Base-by-base conservation (phyloP, 768 basidiomycete genomes). In the Coprinellus aureogranulatus region DNA sequence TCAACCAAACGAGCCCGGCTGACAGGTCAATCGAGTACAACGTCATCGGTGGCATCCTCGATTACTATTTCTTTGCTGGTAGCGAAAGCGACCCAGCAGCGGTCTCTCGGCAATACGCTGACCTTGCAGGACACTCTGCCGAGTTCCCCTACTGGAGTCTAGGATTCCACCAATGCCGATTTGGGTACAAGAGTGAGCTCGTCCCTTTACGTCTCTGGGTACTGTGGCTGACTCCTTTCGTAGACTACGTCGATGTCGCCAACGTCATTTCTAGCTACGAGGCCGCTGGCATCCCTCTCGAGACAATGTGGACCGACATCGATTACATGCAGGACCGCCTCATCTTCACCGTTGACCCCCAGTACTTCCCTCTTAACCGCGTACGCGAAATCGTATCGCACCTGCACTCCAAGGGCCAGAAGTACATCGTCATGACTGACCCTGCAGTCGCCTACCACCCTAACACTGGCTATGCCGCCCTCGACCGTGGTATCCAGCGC, bases 291-390 rank as follows among this genome's bases (percentile, higher is more conserved):
- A 89, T 90, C 53, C 88, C 87, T 8, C 77, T 89, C 3, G 87
- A 90, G 68, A 88, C 87, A 0, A 88, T 89, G 87, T 89, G 87
- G 87, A 87, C 87, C 2, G 88, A 89, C 67, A 89, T 89, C 34
- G 85, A 90, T 66, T 89, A 88, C 68, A 89, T 89, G 87, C 75
- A 81, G 64, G 68, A 77, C 48, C 80, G 86, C n/a, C 75, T 82
- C 25, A 80, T 88, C 52, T 89, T 89, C 70, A 90, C 87, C 0
- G 72, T 83, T 40, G 87, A 89, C 61, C 84, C 85, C 0, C 68
- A 81, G 25, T 87, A 87, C 68, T 89, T 89, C 75, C 87, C 88
- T 1, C 47, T 85, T 5, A 59, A 72, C 20, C 75, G 82, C 37
- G 82, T 90, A 79, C 79, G 80, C n/a, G 83, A 88, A 64, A 84